Evolutionary conservation across 805 yeast species (phyloP), one percentile per base, ranked within the genome.

Genomic region (Starmerella stigmatis): DNA sequence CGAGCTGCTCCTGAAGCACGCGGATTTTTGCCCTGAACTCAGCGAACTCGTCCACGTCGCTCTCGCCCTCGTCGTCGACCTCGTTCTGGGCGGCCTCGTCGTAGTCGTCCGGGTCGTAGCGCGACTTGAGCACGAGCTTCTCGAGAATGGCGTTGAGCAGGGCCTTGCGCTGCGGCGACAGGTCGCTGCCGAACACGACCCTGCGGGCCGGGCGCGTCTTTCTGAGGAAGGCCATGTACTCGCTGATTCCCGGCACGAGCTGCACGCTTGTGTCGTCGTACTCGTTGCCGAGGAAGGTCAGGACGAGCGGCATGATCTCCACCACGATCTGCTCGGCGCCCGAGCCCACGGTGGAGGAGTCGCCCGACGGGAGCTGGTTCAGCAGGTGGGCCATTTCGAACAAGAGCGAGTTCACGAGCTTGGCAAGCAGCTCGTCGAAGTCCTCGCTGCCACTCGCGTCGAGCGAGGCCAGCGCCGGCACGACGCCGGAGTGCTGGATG

Each of bases 211-310:
- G 32, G 76, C 85, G 64, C 77, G 58, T 52, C 21, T 59, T 58
- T 16, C 70, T 84, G 53, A 86, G 65, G 35, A 80, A 72, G 10
- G 83, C 65, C 49, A 92, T 67, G 60, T 79, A 86, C 43, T 78
- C 82, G 30, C 83, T 75, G 37, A 92, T 67, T 56, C 86, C 82
- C 8, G 92, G 81, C 58, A 89, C 81, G 15, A 86, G 81, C 61
- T 85, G 94, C 30, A 73, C 70, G 1, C 94, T 76, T 12, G 89
- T 80, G 54, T 92, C 96, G 62, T 92, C 97, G 58, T 80, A 86
- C 51, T 81, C 94, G 60, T 86, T 81, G 25, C 76, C 72, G 59
- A 92, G 71, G 52, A 81, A 84, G 48, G 71, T 71, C 47, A 89
- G 71, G 7, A 82, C 68, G 25, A 78, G 68, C 19, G 96, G 96